Percentiles rank a stretch among this genome's conserved stretches.
These are phyloP conservation scores for Setomelanomma holmii DNA, from an alignment of 2,329 filamentous ascomycete genomes.

Conservation along the genomic window DNA sequence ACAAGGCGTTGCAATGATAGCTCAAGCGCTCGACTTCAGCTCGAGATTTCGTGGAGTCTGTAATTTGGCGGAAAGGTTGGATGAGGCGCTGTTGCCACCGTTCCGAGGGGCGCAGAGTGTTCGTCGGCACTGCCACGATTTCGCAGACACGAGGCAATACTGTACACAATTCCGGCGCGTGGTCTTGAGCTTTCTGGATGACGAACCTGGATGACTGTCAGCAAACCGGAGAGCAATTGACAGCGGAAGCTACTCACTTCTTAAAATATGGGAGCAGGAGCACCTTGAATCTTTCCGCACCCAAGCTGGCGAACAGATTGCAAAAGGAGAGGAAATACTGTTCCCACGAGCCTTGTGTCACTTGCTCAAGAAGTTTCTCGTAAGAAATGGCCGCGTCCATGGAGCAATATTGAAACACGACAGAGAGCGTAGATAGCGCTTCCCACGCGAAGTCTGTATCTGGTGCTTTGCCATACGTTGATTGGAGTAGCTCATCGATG, in stretches of 20 bases:
- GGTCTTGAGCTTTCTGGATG: slow-evolving; percentile 50
- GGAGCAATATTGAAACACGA: slow-evolving; percentile 77
- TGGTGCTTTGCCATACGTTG: slow-evolving; percentile 38
- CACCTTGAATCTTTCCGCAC: slow-evolving; percentile 75
- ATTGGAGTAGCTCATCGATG: slow-evolving; percentile 39
- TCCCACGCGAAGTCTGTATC: slow-evolving; percentile 29
- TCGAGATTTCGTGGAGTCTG: background rate
- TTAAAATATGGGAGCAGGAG: slow-evolving; percentile 84
- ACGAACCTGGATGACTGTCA: slow-evolving; percentile 69
- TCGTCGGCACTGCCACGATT: slow-evolving; percentile 24
- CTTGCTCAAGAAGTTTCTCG: slow-evolving; percentile 68
- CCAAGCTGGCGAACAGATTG: slow-evolving; percentile 77
- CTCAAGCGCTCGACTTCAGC: slow-evolving; percentile 16
- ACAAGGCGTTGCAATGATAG: slow-evolving; percentile 40
- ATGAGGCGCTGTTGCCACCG: slow-evolving; percentile 60
- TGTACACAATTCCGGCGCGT: slow-evolving; percentile 38
- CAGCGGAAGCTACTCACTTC: slow-evolving; percentile 59
- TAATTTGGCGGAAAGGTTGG: slow-evolving; percentile 69
- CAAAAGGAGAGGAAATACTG: slow-evolving; percentile 85
- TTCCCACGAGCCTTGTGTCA: slow-evolving; percentile 71
- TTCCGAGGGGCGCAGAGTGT: slow-evolving; percentile 29
- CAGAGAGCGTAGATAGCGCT: slow-evolving; percentile 60
- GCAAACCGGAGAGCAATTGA: no score
- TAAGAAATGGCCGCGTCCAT: slow-evolving; percentile 79
- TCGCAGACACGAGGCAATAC: slow-evolving; percentile 39